Evolutionary conservation across 2,329 filamentous ascomycete species (phyloP), one percentile per base, ranked within the genome.

Genomic region (Pseudonectria buxi): DNA sequence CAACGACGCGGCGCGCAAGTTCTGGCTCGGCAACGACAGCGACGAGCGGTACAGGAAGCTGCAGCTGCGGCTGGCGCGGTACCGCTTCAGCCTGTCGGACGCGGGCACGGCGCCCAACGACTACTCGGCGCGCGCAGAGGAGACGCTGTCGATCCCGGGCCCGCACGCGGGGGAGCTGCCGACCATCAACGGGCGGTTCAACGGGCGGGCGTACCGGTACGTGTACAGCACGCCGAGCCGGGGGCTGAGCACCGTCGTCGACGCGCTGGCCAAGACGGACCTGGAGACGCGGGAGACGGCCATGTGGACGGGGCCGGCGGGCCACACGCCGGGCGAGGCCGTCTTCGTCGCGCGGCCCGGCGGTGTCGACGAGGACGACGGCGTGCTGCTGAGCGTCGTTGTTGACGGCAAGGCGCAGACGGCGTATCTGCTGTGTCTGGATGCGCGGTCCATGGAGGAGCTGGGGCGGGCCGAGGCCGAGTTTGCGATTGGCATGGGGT

Each of bases 301-400:
- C 4, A 63, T 72, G 40, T 86, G 82, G 82, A 65, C 71, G 10
- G 66, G 65, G 0, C 64, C 65, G 0, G 54, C 61, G 2, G 78
- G 72, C 0, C 79, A 86, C 47, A 81, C 78, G 0, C 82, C 83
- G 0, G 76, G 81, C 2, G 83, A 86, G 56, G 67, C 81, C 1
- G 76, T 86, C 24, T 86, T 86, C 42, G 66, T 87, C 2, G 62
- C 71, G 1, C 51, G 59, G 7, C 62, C 64, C 4, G 59, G 50
- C 6, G 56, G 64, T 0, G 47, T 44, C 4, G 67, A 62, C 0
- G 80, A 84, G 51, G 81, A 86, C 46, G 76, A 78, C 36, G 79
- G 79, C 0, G 70, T 78, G 1, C 37, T 84, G 14, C 51, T 84
- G 37, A 75, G 65, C 30, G 70, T 86, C 1, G 73, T 86, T 4